Evolutionary conservation across 257 asterid genomes (phyloP), one percentile per base, ranked within the genome.

Genomic region (Sherardia arvensis): DNA sequence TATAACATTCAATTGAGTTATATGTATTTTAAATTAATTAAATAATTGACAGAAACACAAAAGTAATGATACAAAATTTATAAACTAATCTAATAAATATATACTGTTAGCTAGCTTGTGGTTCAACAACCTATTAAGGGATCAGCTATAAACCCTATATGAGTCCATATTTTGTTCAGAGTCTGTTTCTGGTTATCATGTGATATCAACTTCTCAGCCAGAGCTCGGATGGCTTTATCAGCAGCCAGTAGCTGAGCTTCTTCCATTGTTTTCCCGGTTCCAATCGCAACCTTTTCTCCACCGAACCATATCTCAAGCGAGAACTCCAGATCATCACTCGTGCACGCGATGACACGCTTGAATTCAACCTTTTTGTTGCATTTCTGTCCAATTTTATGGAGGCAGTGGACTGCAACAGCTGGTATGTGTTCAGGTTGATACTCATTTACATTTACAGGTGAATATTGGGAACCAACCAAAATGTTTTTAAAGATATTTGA

Each of bases 191-290:
- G n/a, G n/a, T n/a, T n/a, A n/a, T n/a, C n/a, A n/a, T n/a, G n/a
- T n/a, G n/a, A n/a, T n/a, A n/a, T n/a, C n/a, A n/a, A n/a, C n/a
- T 74, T 81, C 86, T 97, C 95, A 69, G 98, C 97, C 87, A 92
- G 79, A 81, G 78, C 79, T 69, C 71, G 95, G 51, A 92, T 95
- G 36, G 98, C 98, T 76, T 85, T 87, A 71, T 83, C 98, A 38
- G 96, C 96, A 72, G 97, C 98, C 68, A 83, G 96, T 77, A 85
- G 97, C 78, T 89, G 97, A 20, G 98, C 98, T 77, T 92, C 97
- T 79, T 83, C 87, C 77, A 91, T 82, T 15, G 95, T 87, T 74
- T 78, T 92, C 43, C 98, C 98, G 87, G 80, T 83, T 54, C 98
- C 98, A 54, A 73, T 77, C 57, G 95, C 93, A 74, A 89, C 80